Evolutionary conservation across 495 filamentous ascomycete species (phyloP).

Genomic region (Aspergillus ostianus): DNA sequence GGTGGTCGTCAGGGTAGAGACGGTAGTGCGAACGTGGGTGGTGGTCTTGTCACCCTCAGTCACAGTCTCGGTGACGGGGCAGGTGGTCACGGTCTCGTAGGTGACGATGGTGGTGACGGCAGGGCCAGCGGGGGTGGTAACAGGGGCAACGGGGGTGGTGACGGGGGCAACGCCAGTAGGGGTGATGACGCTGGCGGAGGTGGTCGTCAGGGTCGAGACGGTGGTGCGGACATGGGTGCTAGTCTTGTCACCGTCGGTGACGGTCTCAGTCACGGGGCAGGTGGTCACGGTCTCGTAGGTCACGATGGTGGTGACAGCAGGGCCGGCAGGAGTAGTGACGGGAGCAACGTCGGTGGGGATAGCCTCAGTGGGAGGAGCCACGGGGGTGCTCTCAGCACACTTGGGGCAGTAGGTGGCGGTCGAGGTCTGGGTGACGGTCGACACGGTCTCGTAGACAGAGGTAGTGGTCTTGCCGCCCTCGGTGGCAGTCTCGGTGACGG

Average conservation of each 20-base stretch:
- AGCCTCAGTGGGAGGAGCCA: neutral
- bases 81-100: slow-evolving; percentile 29
- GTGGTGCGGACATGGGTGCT: slow-evolving; percentile 33
- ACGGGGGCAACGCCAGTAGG: slow-evolving; percentile 14
- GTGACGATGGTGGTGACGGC: slow-evolving; percentile 20
- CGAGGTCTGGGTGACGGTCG: slow-evolving; percentile 20
- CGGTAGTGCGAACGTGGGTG: slow-evolving; percentile 32
- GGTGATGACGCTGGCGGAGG: slow-evolving; percentile 18
- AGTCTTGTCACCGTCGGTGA: slow-evolving; percentile 27
- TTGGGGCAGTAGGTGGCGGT: slow-evolving; percentile 29
- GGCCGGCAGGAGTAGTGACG: slow-evolving; percentile 3
- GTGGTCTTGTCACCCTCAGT: slow-evolving; percentile 29
- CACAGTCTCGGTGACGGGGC: slow-evolving; percentile 33
- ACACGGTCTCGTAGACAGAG: slow-evolving; percentile 33
- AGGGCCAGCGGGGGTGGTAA: neutral
- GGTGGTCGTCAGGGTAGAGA: slow-evolving; percentile 25
- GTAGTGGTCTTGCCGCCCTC: slow-evolving; percentile 30
- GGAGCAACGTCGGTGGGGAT: slow-evolving; percentile 15
- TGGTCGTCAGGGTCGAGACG: slow-evolving; percentile 24
- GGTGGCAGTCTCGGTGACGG: slow-evolving; percentile 32
- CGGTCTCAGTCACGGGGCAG: slow-evolving; percentile 33
- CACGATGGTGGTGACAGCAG: slow-evolving; percentile 17
- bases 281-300: slow-evolving; percentile 30
- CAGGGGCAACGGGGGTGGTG: slow-evolving; percentile 1
- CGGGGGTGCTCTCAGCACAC: neutral